Evolutionary conservation across 2,329 filamentous ascomycete species (phyloP).

Genomic region (Fusarium mangiferae): DNA sequence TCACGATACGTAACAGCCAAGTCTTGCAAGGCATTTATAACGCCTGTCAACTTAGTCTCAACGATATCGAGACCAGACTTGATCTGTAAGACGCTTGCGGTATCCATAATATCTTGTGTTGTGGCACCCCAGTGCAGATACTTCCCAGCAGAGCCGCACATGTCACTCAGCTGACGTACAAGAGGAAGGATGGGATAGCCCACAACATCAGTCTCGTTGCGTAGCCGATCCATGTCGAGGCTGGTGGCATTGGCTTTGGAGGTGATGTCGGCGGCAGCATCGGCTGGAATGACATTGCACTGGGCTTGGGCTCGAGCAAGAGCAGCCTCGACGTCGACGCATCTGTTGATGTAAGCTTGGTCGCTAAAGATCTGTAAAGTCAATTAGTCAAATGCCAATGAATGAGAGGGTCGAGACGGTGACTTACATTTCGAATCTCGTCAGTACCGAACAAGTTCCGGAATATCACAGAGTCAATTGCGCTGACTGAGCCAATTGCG

Average conservation of each 20-base stretch:
- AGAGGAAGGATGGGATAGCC: slow-evolving; percentile 65
- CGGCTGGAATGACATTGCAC: slow-evolving; percentile 57
- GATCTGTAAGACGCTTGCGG: slow-evolving; percentile 64
- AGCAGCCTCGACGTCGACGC: slow-evolving; percentile 62
- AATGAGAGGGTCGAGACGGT: fast-evolving
- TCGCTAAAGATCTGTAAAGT: slow-evolving; percentile 53
- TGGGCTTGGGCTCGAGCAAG: slow-evolving; percentile 61
- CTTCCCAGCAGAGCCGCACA: slow-evolving; percentile 26
- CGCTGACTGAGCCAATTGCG: neutral
- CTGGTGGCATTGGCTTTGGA: slow-evolving; percentile 42
- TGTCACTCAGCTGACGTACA: slow-evolving; percentile 54
- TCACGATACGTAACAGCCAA: slow-evolving; percentile 59
- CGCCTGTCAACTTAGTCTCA: slow-evolving; percentile 54
- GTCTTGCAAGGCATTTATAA: slow-evolving; percentile 54
- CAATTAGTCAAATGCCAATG: fast-evolving
- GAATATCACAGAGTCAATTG: slow-evolving; percentile 62
- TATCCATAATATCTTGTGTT: slow-evolving; percentile 69
- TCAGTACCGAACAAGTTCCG: slow-evolving; percentile 62
- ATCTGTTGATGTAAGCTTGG: slow-evolving; percentile 58
- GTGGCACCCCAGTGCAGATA: slow-evolving; percentile 70
- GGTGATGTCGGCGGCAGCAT: slow-evolving; percentile 50
- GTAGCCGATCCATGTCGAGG: slow-evolving; percentile 46
- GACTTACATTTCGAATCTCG: slow-evolving; percentile 56
- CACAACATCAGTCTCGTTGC: slow-evolving; percentile 63
- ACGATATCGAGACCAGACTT: slow-evolving; percentile 60